A percentile compares a stretch with the other conserved stretches of the same genome.
Conservation (phyloP, 2,329 filamentous ascomycete species). For the Pseudogymnoascus sp. region DNA sequence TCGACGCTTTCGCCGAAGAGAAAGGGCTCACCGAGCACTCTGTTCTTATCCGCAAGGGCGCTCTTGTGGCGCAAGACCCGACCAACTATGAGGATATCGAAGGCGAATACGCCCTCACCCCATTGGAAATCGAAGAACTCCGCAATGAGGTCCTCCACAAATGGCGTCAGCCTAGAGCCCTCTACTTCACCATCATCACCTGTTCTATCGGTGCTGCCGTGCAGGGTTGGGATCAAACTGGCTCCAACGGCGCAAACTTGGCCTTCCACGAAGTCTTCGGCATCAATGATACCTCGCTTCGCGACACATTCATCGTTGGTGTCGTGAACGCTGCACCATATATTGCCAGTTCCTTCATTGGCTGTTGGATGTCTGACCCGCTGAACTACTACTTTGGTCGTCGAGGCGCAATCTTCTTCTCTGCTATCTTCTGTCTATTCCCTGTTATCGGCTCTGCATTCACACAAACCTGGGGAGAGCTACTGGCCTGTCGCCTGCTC, state of each 20-base stretch:
- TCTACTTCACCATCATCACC: constrained; percentile 59
- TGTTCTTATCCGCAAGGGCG: constrained; percentile 55
- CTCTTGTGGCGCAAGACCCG: constrained; percentile 64
- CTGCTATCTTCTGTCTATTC: constrained; percentile 63
- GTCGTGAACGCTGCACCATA: constrained; percentile 53
- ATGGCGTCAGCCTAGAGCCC: constrained; percentile 52
- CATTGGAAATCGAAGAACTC: constrained; percentile 50
- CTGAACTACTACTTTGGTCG: constrained; percentile 55
- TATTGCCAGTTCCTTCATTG: constrained; percentile 43
- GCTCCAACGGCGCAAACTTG: constrained; percentile 43
- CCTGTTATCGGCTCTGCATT: constrained; percentile 65
- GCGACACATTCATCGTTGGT: constrained; percentile 47
- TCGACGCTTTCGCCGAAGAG: constrained; percentile 49
- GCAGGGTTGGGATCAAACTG: constrained; percentile 36
- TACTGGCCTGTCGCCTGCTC: constrained; percentile 62
- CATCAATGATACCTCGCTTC: constrained; percentile 34
- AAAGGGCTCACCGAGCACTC: constrained; percentile 51
- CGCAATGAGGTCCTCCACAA: constrained; percentile 55
- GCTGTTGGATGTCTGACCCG: constrained; percentile 60
- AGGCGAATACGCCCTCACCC: constrained; percentile 46
- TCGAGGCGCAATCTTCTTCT: constrained; percentile 63
- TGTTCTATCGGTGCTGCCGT: constrained; percentile 61
- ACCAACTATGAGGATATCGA: constrained; percentile 49
- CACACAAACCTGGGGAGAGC: constrained; percentile 62
- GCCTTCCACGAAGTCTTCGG: constrained; percentile 40